Conservation (phyloP, 495 filamentous ascomycete genomes). For the Xylaria bambusicola region DNA sequence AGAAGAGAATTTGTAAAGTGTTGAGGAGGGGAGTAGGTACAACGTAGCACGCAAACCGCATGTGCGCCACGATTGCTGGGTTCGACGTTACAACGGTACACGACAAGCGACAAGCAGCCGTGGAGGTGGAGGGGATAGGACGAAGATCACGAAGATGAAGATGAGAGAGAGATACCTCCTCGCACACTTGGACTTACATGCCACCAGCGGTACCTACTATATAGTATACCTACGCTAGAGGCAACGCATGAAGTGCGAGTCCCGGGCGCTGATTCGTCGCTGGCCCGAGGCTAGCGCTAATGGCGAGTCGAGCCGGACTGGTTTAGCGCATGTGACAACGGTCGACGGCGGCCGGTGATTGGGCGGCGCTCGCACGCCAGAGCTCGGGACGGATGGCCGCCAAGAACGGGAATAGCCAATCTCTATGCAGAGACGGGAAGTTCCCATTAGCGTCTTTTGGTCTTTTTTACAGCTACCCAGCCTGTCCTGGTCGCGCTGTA, state of each 20-base stretch:
- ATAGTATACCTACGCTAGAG: not conserved
- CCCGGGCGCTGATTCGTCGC: conserved; percentile 28
- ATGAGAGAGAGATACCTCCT: too few species aligned
- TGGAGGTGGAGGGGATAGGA: not conserved
- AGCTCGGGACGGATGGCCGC: conserved; percentile 28
- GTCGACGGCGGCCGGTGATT: conserved; percentile 24
- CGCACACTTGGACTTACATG: too few species aligned
- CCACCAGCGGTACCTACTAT: too few species aligned
- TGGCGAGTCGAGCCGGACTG: conserved; percentile 25
- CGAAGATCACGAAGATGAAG: too few species aligned
- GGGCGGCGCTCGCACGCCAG: conserved; percentile 31
- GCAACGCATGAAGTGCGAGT: conserved; percentile 10
- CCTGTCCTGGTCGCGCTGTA: not conserved
- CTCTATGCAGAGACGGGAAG: conserved; percentile 31
- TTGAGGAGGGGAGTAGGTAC: not conserved
- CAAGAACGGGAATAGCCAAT: conserved; percentile 29
- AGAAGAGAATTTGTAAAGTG: conserved; percentile 11
- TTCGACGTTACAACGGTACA: conserved; percentile 28
- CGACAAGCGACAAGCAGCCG: not conserved
- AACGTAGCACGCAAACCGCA: conserved; percentile 21
- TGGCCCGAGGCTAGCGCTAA: conserved; percentile 29
- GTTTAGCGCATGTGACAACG: conserved; percentile 35
- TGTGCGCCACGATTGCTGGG: conserved; percentile 21
- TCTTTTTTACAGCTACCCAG: conserved; percentile 9
- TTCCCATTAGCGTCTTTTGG: conserved; percentile 34